Evolutionary conservation across 768 basidiomycete species (phyloP), one percentile per base, ranked within the genome.

Genomic region (Suillus decipiens): DNA sequence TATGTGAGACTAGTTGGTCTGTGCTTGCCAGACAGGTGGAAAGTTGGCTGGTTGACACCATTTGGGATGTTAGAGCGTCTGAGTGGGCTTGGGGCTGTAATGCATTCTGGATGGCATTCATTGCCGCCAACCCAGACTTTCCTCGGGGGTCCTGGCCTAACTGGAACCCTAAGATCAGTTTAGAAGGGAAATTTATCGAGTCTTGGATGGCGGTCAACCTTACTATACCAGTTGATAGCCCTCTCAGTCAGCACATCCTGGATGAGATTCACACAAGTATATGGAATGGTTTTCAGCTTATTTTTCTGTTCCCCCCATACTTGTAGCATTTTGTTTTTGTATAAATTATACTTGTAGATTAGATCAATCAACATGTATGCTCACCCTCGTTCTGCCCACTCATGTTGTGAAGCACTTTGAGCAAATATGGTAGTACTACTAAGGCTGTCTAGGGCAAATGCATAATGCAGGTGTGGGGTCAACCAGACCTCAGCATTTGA

Each of bases 11-110:
- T 6, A 48, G 22, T 2, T 48, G 47, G 47, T 48, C 47, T 48
- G 47, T 48, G 47, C 47, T 48, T 14, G 6, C 47, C 47, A 48
- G 24, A 24, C 24, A 48, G 47, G 47, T 48, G 6, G 47, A 24
- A 48, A 48, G 2, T 48, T 48, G 47, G 47, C 47, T 48, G 24
- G 47, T 48, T 48, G 24, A 48, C 24, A 48, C 96, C 59, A 95
- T 99, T 74, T 92, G 95, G 65, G 97, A 98, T 76, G 96, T 34
- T 42, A 47, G 45, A 47, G 45, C 45, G 17, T 31, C 50, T 31
- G 31, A 61, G 19, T 61, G 60, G 60, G n/a, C 50, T 11, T 61
- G 60, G 60, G 51, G 60, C 11, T n/a, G 60, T 17, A 11, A 61
- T 19, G 22, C 60, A 33, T 60, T 60, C 31, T 60, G 59, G 59